These are phyloP conservation scores for Calendula officinalis DNA, from an alignment of 129 eudicot species.

Conservation along the genomic window DNA sequence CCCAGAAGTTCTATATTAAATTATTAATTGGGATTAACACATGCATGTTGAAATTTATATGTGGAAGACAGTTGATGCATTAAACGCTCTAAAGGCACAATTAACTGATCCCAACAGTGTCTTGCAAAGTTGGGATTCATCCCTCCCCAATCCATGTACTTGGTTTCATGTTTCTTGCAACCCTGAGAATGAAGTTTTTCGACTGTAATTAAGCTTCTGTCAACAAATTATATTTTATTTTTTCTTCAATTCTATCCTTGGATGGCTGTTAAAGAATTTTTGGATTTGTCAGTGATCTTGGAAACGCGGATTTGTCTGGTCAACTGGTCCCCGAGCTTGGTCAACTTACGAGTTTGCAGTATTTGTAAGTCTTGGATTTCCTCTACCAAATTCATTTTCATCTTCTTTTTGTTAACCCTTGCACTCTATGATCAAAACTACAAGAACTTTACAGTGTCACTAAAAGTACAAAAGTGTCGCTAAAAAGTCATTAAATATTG, in stretches of 20 bases:
- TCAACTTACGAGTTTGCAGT: conserved; percentile 56
- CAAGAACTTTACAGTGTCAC: neutral
- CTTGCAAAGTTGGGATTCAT: conserved; percentile 83
- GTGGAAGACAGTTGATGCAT: conserved; percentile 63
- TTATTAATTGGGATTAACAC: too few species aligned
- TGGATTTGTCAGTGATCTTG: conserved; percentile 98
- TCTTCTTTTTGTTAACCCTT: neutral
- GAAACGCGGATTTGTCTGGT: conserved; percentile 77
- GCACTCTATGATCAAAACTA: neutral
- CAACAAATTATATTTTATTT: too few species aligned
- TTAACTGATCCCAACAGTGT: conserved; percentile 63
- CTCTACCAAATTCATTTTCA: neutral
- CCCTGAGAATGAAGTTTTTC: conserved; percentile 52
- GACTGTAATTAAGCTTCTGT: conserved; percentile 62
- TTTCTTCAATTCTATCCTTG: too few species aligned
- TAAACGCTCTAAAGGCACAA: conserved; percentile 48
- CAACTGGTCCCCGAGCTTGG: conserved; percentile 72
- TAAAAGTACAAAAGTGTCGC: neutral
- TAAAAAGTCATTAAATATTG: neutral
- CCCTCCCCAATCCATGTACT: conserved; percentile 77
- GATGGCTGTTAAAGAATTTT: too few species aligned
- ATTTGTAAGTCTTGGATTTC: conserved; percentile 56
- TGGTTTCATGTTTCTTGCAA: conserved; percentile 92
- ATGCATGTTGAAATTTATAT: conserved; percentile 8
- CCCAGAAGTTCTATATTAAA: too few species aligned